Conservation (phyloP, 768 basidiomycete genomes). For the Lentinus brumalis region DNA sequence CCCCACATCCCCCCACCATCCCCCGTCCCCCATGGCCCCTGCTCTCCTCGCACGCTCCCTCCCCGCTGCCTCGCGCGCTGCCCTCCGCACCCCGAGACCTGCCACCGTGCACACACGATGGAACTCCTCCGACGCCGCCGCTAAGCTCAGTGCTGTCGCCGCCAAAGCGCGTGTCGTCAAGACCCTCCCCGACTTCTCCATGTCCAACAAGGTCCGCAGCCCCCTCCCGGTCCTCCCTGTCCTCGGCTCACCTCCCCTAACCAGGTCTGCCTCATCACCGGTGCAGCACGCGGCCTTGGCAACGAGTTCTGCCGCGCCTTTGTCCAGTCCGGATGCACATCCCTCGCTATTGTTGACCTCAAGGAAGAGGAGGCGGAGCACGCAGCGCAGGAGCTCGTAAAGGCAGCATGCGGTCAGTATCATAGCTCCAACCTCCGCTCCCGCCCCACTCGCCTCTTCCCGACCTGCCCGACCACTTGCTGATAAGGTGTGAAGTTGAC, state of each 20-base stretch:
- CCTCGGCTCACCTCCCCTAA: slow-evolving; percentile 2
- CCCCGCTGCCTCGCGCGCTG: slow-evolving; percentile 22
- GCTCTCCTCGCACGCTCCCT: slow-evolving; percentile 27
- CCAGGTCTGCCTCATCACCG: slow-evolving; percentile 90
- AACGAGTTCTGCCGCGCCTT: slow-evolving; percentile 91
- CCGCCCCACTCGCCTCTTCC: neutral
- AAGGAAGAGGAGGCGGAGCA: slow-evolving; percentile 64
- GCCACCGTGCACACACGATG: slow-evolving; percentile 19
- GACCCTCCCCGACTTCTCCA: slow-evolving; percentile 75
- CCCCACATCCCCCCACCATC: slow-evolving; percentile 20
- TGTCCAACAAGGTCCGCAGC: slow-evolving; percentile 66
- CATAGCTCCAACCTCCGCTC: slow-evolving; percentile 11
- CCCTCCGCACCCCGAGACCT: slow-evolving; percentile 24
- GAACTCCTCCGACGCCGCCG: slow-evolving; percentile 21
- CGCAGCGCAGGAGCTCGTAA: slow-evolving; percentile 70
- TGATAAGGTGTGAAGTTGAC: slow-evolving; percentile 46
- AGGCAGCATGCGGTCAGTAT: slow-evolving; percentile 51
- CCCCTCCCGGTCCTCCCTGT: neutral
- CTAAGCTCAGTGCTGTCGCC: slow-evolving; percentile 17
- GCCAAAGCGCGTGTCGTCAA: slow-evolving; percentile 36
- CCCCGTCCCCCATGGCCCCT: slow-evolving; percentile 31
- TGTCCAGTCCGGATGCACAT: slow-evolving; percentile 81
- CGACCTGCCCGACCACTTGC: slow-evolving; percentile 19
- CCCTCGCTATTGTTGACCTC: slow-evolving; percentile 81
- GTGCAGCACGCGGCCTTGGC: slow-evolving; percentile 90